Percentiles rank a stretch among this genome's conserved stretches.
Evolutionary conservation across 805 yeast genomes (phyloP).

Genomic region (Ogataea populi-albae): DNA sequence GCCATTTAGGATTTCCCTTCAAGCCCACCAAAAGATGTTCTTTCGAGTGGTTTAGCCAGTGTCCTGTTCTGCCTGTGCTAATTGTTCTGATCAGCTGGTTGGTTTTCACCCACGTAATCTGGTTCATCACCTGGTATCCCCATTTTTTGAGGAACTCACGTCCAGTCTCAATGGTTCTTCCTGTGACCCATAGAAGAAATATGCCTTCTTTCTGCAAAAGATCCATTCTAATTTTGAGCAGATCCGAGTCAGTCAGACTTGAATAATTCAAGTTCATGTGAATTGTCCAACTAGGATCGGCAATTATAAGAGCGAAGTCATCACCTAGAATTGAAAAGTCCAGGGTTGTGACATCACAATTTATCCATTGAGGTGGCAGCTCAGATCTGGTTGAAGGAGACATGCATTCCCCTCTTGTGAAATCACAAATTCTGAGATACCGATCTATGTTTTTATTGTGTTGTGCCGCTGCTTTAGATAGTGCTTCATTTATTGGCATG

Average conservation of each 20-base stretch:
- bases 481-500: constrained; percentile 34
- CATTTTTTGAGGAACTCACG: constrained; percentile 69
- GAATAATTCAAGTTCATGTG: constrained; percentile 83
- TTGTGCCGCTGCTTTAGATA: constrained; percentile 10
- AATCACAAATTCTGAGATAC: constrained; percentile 34
- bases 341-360: constrained; percentile 73
- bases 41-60: constrained; percentile 93
- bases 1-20: constrained; percentile 78
- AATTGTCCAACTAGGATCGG: constrained; percentile 97
- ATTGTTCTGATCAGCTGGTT: constrained; percentile 86
- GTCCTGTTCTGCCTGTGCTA: constrained; percentile 95
- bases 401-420: constrained; percentile 47
- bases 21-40: constrained; percentile 85
- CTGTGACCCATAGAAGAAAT: constrained; percentile 89
- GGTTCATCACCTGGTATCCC: constrained; percentile 81
- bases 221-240: constrained; percentile 62
- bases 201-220: constrained; percentile 81
- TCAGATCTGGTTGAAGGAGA: constrained; percentile 23
- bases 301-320: constrained; percentile 72
- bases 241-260: constrained; percentile 73
- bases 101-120: constrained; percentile 85
- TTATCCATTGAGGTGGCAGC: constrained; percentile 77
- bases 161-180: constrained; percentile 88
- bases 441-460: constrained; percentile 23
- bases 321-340: constrained; percentile 73